phyloP scores from a whole-genome alignment of 805 yeast species.

The Candida silvicultrix region DNA sequence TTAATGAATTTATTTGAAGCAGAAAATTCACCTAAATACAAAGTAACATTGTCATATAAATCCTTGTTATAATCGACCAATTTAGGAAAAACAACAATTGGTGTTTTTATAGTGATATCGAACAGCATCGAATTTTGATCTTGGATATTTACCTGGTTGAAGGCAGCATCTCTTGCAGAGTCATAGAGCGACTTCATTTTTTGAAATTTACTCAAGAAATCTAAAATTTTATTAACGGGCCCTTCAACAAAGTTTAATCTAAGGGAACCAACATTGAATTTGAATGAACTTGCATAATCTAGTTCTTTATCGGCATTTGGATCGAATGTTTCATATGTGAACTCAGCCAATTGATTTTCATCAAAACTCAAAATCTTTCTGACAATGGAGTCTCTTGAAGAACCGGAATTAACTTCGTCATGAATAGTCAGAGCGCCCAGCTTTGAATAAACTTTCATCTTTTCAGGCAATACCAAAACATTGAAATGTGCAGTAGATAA shows the following conservation, averaged over 20 bases:
- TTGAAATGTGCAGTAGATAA: conserved; percentile 67
- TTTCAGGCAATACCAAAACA: conserved; percentile 66
- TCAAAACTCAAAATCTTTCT: conserved; percentile 72
- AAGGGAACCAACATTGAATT: conserved; percentile 69
- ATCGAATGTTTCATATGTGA: conserved; percentile 79
- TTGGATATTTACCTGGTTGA: conserved; percentile 66
- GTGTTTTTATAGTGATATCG: conserved; percentile 71
- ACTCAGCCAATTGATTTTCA: conserved; percentile 75
- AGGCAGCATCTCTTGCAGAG: conserved; percentile 80
- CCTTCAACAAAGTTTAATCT: conserved; percentile 76
- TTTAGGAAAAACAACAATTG: conserved; percentile 75
- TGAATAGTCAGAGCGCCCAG: conserved; percentile 74
- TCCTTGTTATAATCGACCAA: conserved; percentile 34
- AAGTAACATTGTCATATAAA: conserved; percentile 54
- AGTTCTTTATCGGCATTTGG: conserved; percentile 38
- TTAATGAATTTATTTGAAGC: conserved; percentile 53
- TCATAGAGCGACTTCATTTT: conserved; percentile 89
- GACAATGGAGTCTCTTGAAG: conserved; percentile 50
- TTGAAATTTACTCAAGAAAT: conserved; percentile 67
- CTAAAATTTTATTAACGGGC: conserved; percentile 61
- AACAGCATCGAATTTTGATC: conserved; percentile 53
- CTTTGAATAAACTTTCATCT: conserved; percentile 62
- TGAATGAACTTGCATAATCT: conserved; percentile 46
- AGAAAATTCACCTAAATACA: conserved; percentile 78
- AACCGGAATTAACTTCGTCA: conserved; percentile 68